Evolutionary conservation across 768 basidiomycete species (phyloP).

Genomic region (Russula brevipes): DNA sequence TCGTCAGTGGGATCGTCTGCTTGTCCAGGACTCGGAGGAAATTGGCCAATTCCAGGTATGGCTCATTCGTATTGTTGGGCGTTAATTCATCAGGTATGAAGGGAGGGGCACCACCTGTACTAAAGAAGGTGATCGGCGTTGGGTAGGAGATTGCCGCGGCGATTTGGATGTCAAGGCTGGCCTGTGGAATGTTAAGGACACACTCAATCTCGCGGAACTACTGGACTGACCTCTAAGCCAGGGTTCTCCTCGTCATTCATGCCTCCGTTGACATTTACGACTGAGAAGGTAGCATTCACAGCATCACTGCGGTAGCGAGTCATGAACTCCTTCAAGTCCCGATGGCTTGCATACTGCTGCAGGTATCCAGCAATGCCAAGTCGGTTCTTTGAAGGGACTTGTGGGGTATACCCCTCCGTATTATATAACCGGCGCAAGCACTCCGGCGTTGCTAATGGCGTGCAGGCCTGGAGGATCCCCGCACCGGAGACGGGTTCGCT

Average conservation of each 20-base stretch:
- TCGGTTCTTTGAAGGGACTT: slow-evolving; percentile 29
- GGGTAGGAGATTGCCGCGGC: slow-evolving; percentile 40
- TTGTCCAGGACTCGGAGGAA: slow-evolving; percentile 39
- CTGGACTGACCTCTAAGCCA: slow-evolving; percentile 46
- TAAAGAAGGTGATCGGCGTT: slow-evolving; percentile 58
- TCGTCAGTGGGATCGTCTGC: slow-evolving; percentile 48
- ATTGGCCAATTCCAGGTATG: slow-evolving; percentile 62
- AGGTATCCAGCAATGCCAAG: slow-evolving; percentile 44
- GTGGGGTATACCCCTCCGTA: slow-evolving; percentile 32
- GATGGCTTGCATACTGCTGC: slow-evolving; percentile 45
- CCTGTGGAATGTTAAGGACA: slow-evolving; percentile 18
- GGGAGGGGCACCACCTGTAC: slow-evolving; percentile 61
- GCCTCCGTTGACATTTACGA: not conserved
- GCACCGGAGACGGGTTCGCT: slow-evolving; percentile 16
- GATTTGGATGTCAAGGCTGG: slow-evolving; percentile 37
- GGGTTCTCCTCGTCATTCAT: slow-evolving; percentile 37
- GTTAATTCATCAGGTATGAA: slow-evolving; percentile 44
- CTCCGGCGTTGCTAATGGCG: slow-evolving; percentile 32
- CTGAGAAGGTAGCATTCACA: not conserved
- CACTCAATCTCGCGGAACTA: no score
- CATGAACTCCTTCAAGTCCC: slow-evolving; percentile 47
- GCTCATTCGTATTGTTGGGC: slow-evolving; percentile 50
- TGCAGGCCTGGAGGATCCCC: slow-evolving; percentile 42
- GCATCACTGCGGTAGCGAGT: not conserved
- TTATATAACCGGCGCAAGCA: slow-evolving; percentile 37